These are phyloP conservation scores for Saussurea involucrata DNA, from an alignment of 129 eudicot genomes.

Conservation along the genomic window DNA sequence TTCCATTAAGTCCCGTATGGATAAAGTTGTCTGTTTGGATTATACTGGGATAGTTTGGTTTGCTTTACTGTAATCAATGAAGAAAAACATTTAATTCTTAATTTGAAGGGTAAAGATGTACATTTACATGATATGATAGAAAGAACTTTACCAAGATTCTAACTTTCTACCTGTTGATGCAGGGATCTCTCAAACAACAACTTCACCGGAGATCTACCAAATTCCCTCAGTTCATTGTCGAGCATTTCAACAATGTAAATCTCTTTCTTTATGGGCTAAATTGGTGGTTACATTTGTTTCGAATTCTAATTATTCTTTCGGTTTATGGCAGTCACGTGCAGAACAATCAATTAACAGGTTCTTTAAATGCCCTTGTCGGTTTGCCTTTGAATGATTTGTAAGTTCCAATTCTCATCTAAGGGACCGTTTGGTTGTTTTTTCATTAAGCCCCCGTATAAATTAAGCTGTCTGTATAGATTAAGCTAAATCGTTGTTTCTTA, in stretches of 20 bases:
- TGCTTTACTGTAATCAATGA: no score
- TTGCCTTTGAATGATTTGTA: slow-evolving; percentile 83
- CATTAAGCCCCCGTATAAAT: background rate
- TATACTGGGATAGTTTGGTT: no score
- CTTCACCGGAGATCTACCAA: slow-evolving; percentile 86
- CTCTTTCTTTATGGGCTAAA: background rate
- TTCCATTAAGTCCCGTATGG: no score
- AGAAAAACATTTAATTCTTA: background rate
- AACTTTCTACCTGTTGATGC: slow-evolving; percentile 24
- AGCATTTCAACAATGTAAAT: slow-evolving; percentile 84
- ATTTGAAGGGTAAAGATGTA: background rate
- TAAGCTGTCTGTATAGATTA: background rate
- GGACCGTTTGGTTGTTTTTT: background rate
- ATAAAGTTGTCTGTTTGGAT: no score
- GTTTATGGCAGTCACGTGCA: slow-evolving; percentile 69
- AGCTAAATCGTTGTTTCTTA: background rate
- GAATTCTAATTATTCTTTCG: slow-evolving; percentile 11
- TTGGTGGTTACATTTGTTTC: background rate
- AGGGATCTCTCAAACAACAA: slow-evolving; percentile 89
- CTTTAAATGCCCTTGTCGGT: slow-evolving; percentile 54
- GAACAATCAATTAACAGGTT: slow-evolving; percentile 84
- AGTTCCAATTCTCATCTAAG: slow-evolving; percentile 30
- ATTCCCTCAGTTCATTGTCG: slow-evolving; percentile 60
- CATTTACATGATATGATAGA: background rate
- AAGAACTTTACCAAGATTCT: background rate